Evolutionary conservation across 495 filamentous ascomycete species (phyloP), one percentile per base, ranked within the genome.

Genomic region (Penicillium bovifimosum): DNA sequence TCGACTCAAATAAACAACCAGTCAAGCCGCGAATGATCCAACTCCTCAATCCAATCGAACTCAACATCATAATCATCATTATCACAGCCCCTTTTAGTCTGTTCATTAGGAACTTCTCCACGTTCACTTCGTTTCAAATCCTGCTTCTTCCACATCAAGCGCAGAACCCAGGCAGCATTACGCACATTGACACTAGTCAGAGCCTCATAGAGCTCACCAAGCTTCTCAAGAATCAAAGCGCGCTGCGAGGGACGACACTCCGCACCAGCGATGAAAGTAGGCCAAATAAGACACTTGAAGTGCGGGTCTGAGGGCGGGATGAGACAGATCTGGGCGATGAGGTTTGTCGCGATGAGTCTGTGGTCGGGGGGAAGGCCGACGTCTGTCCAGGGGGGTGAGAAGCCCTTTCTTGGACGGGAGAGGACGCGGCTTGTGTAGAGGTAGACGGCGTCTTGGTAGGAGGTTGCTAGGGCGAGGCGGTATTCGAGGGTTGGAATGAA

Each of bases 221-320:
- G 64, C 8, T 59, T 67, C 20, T 72, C 64, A 4, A 76, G 61
- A 9, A 74, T 59, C 13, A 71, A 55, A 0, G 64, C 55, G 0
- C 74, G 68, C 20, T 72, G 68, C 14, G 64, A 59, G 10, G 65
- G 46, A 9, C 69, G 63, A 36, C 69, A 73, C 45, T 76, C 74
- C 3, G 71, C 74, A 44, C 74, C 74, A 2, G 72, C 72, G 41
- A 76, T 76, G 58, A 76, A 76, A 3, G 74, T 68, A 0, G 72
- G 72, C 74, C 74, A 76, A 17, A 76, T 75, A 29, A 74, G 68
- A 45, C 74, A 75, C 58, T 76, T 76, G 63, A 75, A 75, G 50
- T 76, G 74, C 9, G 68, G 62, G 28, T 76, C 74, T 0, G 70
- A 62, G 43, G 48, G 29, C 2, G 67, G 68, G 40, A 73, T 64